Evolutionary conservation across 106 monocot genomes (phyloP).

Genomic region (Posidonia australis): DNA sequence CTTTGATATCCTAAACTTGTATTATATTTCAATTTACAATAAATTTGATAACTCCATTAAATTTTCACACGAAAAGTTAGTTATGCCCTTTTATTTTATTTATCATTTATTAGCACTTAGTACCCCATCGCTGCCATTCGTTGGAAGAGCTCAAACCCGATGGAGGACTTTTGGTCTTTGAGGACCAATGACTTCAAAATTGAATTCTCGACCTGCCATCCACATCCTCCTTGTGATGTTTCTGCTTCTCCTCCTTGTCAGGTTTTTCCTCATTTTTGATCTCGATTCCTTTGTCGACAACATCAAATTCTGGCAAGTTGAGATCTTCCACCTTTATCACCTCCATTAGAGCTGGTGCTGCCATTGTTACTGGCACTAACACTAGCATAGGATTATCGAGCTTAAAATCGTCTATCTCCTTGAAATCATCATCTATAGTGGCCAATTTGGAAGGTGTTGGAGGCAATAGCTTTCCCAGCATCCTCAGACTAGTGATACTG

Average conservation of each 20-base stretch:
- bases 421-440: conserved; percentile 16
- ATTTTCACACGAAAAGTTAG: too few species aligned
- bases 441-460: conserved; percentile 11
- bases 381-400: conserved; percentile 42
- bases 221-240: too few species aligned
- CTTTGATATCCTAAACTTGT: too few species aligned
- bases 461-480: conserved; percentile 9
- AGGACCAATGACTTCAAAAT: too few species aligned
- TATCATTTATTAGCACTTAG: too few species aligned
- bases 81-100: too few species aligned
- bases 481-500: conserved; percentile 64
- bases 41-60: too few species aligned
- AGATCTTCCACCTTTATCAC: conserved; percentile 30
- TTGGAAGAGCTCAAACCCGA: too few species aligned
- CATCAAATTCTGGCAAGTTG: conserved; percentile 67
- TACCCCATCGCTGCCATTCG: too few species aligned
- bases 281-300: conserved; percentile 80
- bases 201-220: too few species aligned
- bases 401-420: conserved; percentile 72
- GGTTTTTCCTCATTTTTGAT: conserved; percentile 6
- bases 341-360: conserved; percentile 14
- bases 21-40: too few species aligned
- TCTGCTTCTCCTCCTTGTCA: conserved; percentile 3
- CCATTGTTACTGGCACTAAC: not conserved
- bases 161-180: too few species aligned